Percentiles rank a stretch among this genome's conserved stretches.
Evolutionary conservation across 2,329 filamentous ascomycete genomes (phyloP).

Genomic region (Coniella lustricola): DNA sequence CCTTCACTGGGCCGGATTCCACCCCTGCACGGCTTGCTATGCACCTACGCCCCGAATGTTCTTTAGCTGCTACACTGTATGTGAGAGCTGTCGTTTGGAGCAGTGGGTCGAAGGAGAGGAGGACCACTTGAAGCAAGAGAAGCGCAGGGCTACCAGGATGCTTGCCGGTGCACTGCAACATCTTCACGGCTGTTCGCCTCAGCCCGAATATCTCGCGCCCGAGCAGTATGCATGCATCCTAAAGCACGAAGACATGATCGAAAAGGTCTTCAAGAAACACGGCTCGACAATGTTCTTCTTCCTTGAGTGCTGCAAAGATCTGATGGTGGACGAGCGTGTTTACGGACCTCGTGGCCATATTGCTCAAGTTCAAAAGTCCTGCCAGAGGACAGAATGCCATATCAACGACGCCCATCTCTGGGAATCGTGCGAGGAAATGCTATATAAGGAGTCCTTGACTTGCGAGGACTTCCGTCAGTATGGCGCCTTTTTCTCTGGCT

Average conservation of each 20-base stretch:
- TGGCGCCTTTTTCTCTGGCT: background rate
- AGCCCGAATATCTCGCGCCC: too few relatives aligned
- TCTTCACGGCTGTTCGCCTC: too few relatives aligned
- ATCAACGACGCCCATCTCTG: too few relatives aligned
- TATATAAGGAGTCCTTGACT: background rate
- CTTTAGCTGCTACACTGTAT: background rate
- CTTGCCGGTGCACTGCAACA: conserved; percentile 1
- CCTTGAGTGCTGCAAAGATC: too few relatives aligned
- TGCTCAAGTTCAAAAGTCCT: too few relatives aligned
- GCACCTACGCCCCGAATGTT: conserved; percentile 1
- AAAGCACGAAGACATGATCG: too few relatives aligned
- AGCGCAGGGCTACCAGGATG: background rate
- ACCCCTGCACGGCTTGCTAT: background rate
- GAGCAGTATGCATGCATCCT: too few relatives aligned
- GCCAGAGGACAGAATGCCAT: background rate
- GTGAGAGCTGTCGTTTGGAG: conserved; percentile 7
- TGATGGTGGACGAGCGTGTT: too few relatives aligned
- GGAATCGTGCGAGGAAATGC: background rate
- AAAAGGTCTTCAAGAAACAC: too few relatives aligned
- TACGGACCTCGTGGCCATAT: too few relatives aligned
- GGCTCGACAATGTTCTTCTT: too few relatives aligned
- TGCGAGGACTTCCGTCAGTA: background rate
- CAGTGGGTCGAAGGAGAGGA: background rate
- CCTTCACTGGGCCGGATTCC: background rate
- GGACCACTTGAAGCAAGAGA: conserved; percentile 2